Percentiles rank a stretch among this genome's conserved stretches.
phyloP scores from a whole-genome alignment of 192 early-diverging fungal species.

The Coemansia sp. region DNA sequence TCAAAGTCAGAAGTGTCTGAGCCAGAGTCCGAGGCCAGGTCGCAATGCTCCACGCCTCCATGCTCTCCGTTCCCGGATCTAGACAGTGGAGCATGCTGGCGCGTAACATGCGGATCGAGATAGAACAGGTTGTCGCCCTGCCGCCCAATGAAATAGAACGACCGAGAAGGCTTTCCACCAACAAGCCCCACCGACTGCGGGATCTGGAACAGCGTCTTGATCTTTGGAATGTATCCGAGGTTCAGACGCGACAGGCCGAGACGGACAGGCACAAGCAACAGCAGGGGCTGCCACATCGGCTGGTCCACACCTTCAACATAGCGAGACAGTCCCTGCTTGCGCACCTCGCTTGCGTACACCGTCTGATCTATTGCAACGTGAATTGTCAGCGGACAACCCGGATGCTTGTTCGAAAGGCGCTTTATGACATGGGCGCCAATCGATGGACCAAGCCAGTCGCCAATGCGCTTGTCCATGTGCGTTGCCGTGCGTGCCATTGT shows the following conservation, averaged over 20 bases:
- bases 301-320: conserved; percentile 18
- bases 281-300: conserved; percentile 40
- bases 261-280: conserved; percentile 56
- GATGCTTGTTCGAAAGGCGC: conserved; percentile 49
- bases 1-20: conserved; percentile 53
- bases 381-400: conserved; percentile 46
- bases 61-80: conserved; percentile 20
- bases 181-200: conserved; percentile 56
- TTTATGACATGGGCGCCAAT: conserved; percentile 56
- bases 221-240: conserved; percentile 46
- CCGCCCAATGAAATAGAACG: conserved; percentile 54
- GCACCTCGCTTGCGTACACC: conserved; percentile 50
- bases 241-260: conserved; percentile 52
- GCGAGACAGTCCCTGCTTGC: conserved; percentile 37
- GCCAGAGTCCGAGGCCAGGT: conserved; percentile 30
- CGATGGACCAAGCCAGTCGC: conserved; percentile 57
- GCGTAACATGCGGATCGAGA: conserved; percentile 56
- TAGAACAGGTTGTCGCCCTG: conserved; percentile 56
- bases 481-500: conserved; percentile 55
- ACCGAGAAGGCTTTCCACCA: conserved; percentile 54
- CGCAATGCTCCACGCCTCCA: not conserved
- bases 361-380: conserved; percentile 57
- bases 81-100: conserved; percentile 40
- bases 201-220: conserved; percentile 54
- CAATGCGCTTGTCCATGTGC: conserved; percentile 55